Percentiles rank a stretch among this genome's conserved stretches.
phyloP scores from a whole-genome alignment of 257 asterid species.

The Salvia miltiorrhiza region DNA sequence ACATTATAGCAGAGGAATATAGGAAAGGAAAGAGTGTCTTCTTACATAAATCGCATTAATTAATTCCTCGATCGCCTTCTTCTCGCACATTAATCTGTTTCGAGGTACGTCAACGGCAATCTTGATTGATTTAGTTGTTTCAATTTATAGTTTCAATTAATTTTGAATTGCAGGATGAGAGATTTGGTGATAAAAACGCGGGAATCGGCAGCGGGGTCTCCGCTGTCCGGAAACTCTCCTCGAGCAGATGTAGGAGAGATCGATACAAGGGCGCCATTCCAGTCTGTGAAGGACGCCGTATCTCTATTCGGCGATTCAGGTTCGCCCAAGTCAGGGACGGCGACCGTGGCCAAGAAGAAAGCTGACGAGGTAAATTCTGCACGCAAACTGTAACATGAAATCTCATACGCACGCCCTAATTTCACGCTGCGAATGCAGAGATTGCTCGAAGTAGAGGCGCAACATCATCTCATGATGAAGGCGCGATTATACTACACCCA shows the following conservation, averaged over 20 bases:
- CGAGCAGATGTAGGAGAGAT: slow-evolving; percentile 54
- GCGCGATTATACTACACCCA: slow-evolving; percentile 52
- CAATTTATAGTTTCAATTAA: no score
- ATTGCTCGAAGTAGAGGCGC: slow-evolving; percentile 80
- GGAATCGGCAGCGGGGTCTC: slow-evolving; percentile 35
- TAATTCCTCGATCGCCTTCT: neutral
- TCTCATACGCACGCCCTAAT: neutral
- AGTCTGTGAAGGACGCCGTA: slow-evolving; percentile 83
- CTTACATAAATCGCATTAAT: no score
- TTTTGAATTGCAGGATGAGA: slow-evolving; percentile 30
- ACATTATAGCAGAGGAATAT: slow-evolving; percentile 21
- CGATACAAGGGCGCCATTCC: slow-evolving; percentile 72
- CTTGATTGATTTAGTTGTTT: neutral
- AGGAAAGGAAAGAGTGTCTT: neutral
- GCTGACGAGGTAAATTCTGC: slow-evolving; percentile 61
- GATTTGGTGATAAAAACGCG: slow-evolving; percentile 38
- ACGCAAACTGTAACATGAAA: neutral
- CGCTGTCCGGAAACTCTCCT: slow-evolving; percentile 37
- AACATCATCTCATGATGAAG: slow-evolving; percentile 55
- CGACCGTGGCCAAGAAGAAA: slow-evolving; percentile 35
- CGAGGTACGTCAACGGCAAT: neutral
- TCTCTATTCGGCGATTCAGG: slow-evolving; percentile 58
- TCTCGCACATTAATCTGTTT: neutral
- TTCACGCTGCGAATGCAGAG: slow-evolving; percentile 36
- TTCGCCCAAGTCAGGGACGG: slow-evolving; percentile 30